Evolutionary conservation across 2,329 filamentous ascomycete species (phyloP).

Genomic region (Phaeophleospora eucalypticola): DNA sequence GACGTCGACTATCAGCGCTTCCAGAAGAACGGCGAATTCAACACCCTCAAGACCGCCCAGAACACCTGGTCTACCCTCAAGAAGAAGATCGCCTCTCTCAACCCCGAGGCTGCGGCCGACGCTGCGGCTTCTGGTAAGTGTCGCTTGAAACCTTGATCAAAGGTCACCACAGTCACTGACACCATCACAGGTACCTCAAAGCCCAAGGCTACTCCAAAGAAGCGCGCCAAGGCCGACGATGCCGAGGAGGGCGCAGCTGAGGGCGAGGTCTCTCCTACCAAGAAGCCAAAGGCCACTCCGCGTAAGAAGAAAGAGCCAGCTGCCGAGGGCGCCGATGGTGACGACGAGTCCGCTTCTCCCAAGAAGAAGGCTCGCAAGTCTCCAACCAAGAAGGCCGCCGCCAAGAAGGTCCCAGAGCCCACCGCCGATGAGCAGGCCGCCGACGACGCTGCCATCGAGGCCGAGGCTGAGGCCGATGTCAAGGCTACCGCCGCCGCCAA

Average conservation of each 20-base stretch:
- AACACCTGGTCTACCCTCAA: conserved; percentile 36
- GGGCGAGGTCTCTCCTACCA: conserved; percentile 9
- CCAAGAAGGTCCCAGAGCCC: conserved; percentile 16
- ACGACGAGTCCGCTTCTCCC: conserved; percentile 7
- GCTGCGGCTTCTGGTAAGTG: conserved; percentile 19
- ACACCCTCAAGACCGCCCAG: conserved; percentile 28
- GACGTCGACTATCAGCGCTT: conserved; percentile 34
- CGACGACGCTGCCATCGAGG: not conserved
- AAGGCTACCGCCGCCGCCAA: conserved; percentile 10
- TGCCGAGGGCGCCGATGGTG: conserved; percentile 20
- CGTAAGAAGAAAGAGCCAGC: conserved; percentile 22
- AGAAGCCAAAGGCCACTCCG: conserved; percentile 21
- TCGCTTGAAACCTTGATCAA: conserved; percentile 2
- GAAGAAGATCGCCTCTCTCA: conserved; percentile 29
- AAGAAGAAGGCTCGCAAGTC: not conserved
- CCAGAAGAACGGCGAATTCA: conserved; percentile 25
- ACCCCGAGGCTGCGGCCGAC: conserved; percentile 13
- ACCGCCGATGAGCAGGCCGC: conserved; percentile 5
- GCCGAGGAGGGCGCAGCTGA: conserved; percentile 8
- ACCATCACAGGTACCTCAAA: conserved; percentile 12
- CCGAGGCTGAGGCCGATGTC: not conserved
- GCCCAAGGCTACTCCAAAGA: conserved; percentile 23
- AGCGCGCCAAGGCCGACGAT: conserved; percentile 25
- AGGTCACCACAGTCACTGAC: conserved; percentile 1
- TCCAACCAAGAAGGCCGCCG: conserved; percentile 7